Base-by-base conservation (phyloP, 2,329 filamentous ascomycete genomes). In the Phaeosphaeriaceae sp. region DNA sequence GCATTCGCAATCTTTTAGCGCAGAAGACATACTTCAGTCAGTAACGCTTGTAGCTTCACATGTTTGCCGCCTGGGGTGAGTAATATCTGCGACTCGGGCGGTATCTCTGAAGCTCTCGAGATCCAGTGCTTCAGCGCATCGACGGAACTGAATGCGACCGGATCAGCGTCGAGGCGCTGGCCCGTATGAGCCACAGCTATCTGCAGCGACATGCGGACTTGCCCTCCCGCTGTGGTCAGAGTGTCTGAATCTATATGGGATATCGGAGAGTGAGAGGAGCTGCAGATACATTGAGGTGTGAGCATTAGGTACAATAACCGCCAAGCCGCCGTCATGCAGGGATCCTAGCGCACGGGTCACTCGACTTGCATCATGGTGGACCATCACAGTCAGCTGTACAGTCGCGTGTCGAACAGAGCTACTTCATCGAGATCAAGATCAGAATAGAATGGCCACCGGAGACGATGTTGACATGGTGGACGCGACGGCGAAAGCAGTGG, bases 171-270 rank as follows among this genome's bases (percentile, higher is more conserved):
- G 76, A 97, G 85, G 81, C 90, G 89, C 84, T 92, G 89, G 83
- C 94, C 94, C 80, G 91, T 93, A 82, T 96, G 93, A 85, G 92
- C 93, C 76, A 97, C 89, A 83, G 92, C 91, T 80, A 97, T 89
- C 82, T 92, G 88, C 78, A 94, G 87, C 83, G 91, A 91, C 92
- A 96, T 96, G 80, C 84, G 86, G 63, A 58, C 56, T 58, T 54
- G 58, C 63, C 63, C 63, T 71, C 62, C 58, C 67, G 60, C 67
- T 66, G 61, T 54, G 56, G 51, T 50, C 50, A 27, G 61, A 57
- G 53, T 66, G 61, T 63, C 63, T 56, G 62, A 59, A 65, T 62
- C 58, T 57, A 54, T 58, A 53, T 57, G 53, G 56, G 56, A 48
- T 52, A 62, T 33, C n/a, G 42, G 53, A 27, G 25, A 27, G 25